These are phyloP conservation scores for Plasmopara muralis DNA, from an alignment of 352 stramenopile genomes.

Conservation along the genomic window DNA sequence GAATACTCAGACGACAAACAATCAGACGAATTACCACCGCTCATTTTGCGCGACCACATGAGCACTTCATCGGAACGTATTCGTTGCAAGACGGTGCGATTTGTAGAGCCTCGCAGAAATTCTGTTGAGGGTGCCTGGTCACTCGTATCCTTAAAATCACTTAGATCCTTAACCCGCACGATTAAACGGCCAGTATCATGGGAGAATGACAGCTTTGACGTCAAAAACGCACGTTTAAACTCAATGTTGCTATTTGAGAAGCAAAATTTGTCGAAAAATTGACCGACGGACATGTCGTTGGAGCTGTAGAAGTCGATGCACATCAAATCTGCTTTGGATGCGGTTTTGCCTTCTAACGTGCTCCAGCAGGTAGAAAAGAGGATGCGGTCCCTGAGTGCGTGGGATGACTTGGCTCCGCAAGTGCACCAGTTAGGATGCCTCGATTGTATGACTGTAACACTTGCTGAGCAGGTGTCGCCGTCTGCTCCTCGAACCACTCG, in stretches of 20 bases:
- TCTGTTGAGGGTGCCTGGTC: slow-evolving; percentile 45
- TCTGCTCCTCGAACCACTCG: slow-evolving; percentile 32
- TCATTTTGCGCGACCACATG: slow-evolving; percentile 55
- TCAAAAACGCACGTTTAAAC: slow-evolving; percentile 74
- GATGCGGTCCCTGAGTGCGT: slow-evolving; percentile 56
- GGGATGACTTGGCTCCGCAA: slow-evolving; percentile 55
- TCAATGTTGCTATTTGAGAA: slow-evolving; percentile 60
- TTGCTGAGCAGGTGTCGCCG: slow-evolving; percentile 12
- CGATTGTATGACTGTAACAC: slow-evolving; percentile 25
- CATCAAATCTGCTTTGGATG: slow-evolving; percentile 84
- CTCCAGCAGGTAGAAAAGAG: slow-evolving; percentile 85
- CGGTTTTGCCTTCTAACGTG: slow-evolving; percentile 58
- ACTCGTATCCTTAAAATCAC: slow-evolving; percentile 56
- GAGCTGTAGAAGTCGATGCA: slow-evolving; percentile 84
- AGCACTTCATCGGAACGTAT: slow-evolving; percentile 57
- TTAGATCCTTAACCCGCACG: slow-evolving; percentile 64
- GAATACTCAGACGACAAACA: slow-evolving; percentile 50
- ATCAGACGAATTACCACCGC: slow-evolving; percentile 9
- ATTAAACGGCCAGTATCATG: slow-evolving; percentile 74
- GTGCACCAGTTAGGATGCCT: slow-evolving; percentile 40
- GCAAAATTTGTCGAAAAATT: slow-evolving; percentile 79
- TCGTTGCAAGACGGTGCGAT: slow-evolving; percentile 48
- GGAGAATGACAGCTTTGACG: slow-evolving; percentile 77
- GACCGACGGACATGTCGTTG: slow-evolving; percentile 76
- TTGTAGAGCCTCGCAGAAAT: slow-evolving; percentile 53